A percentile compares a stretch with the other conserved stretches of the same genome.
phyloP scores from a whole-genome alignment of 805 yeast species.

The Candida endomychidarum region DNA sequence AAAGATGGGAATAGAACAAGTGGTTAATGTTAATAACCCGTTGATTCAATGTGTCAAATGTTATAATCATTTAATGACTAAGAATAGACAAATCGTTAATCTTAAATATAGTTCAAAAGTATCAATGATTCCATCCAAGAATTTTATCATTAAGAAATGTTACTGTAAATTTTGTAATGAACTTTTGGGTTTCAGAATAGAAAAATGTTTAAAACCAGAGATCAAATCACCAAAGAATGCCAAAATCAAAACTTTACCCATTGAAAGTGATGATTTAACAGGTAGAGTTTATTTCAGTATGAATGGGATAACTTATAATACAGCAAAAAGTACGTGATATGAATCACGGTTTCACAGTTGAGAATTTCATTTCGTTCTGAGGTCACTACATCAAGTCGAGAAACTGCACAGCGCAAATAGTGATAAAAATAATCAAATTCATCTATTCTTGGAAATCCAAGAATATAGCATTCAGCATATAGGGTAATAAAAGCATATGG shows the following conservation, averaged over 20 bases:
- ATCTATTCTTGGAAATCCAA: too few relatives aligned
- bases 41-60: conserved; percentile 13
- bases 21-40: conserved; percentile 2
- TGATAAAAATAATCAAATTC: too few relatives aligned
- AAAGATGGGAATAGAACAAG: conserved; percentile 2
- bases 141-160: conserved; percentile 9
- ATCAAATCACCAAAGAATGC: background rate
- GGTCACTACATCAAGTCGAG: too few relatives aligned
- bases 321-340: background rate
- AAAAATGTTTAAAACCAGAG: background rate
- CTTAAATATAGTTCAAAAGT: conserved; percentile 5
- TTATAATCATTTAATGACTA: conserved; percentile 11
- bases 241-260: background rate
- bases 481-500: too few relatives aligned
- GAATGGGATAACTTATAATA: conserved; percentile 2
- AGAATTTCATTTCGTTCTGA: too few relatives aligned
- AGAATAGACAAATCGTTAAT: conserved; percentile 7
- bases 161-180: conserved; percentile 15
- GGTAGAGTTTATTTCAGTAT: conserved; percentile 12
- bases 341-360: too few relatives aligned
- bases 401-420: too few relatives aligned
- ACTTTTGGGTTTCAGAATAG: conserved; percentile 18
- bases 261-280: background rate
- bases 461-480: too few relatives aligned
- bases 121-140: conserved; percentile 1